These are phyloP conservation scores for Colletotrichum sp. DNA, from an alignment of 2,329 filamentous ascomycete genomes.

Conservation along the genomic window DNA sequence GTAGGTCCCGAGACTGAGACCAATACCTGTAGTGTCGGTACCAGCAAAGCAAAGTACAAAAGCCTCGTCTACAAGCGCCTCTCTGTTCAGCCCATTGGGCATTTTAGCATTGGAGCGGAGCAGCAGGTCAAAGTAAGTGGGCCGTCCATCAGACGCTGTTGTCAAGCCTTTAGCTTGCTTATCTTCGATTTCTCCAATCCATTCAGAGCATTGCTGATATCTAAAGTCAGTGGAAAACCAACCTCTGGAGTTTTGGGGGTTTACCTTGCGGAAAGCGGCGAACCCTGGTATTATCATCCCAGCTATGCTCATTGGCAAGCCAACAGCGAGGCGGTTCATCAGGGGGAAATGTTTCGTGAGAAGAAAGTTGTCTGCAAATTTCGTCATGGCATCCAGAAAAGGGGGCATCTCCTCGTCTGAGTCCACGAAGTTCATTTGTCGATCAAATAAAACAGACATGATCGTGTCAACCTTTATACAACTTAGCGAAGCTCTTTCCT, in stretches of 20 bases:
- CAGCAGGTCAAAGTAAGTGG: background rate
- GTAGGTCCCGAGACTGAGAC: background rate
- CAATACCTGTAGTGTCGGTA: background rate
- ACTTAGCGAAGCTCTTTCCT: background rate
- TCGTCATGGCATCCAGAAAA: background rate
- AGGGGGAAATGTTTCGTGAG: background rate
- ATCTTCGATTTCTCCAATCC: background rate
- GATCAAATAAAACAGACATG: background rate
- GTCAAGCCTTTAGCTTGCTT: background rate
- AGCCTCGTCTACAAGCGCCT: background rate
- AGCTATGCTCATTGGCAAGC: background rate
- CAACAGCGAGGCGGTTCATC: background rate
- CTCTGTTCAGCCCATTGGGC: background rate
- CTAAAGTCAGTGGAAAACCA: background rate
- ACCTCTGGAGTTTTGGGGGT: fast-evolving
- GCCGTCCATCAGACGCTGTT: background rate
- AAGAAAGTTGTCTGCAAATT: background rate
- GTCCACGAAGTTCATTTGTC: background rate
- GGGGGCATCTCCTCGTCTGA: background rate
- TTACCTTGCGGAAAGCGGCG: background rate
- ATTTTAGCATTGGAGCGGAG: background rate
- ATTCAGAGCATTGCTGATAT: background rate
- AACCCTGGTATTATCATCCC: background rate
- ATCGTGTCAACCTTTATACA: background rate
- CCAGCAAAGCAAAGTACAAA: background rate